A percentile compares a stretch with the other conserved stretches of the same genome.
phyloP scores from a whole-genome alignment of 495 filamentous ascomycete genomes.

The Haplographium delicatum region DNA sequence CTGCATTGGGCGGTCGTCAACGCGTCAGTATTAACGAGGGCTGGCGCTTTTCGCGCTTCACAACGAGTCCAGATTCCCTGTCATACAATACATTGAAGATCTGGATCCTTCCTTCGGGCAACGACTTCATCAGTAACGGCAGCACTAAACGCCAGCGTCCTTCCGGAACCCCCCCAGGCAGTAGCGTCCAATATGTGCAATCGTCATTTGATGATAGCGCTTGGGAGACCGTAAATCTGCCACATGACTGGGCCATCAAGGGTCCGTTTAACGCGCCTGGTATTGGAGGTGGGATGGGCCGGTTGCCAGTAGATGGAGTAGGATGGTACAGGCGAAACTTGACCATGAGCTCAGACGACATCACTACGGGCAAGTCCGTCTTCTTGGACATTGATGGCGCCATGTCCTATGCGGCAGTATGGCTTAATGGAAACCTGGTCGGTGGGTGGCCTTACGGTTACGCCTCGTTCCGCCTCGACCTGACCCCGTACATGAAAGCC shows the following conservation, averaged over 20 bases:
- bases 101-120: slow-evolving; percentile 37
- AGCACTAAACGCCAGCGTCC: slow-evolving; percentile 29
- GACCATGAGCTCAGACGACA: slow-evolving; percentile 24
- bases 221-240: slow-evolving; percentile 34
- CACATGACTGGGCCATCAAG: slow-evolving; percentile 48
- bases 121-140: slow-evolving; percentile 31
- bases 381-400: slow-evolving; percentile 45
- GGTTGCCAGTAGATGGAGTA: slow-evolving; percentile 45
- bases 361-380: slow-evolving; percentile 33
- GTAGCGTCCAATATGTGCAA: slow-evolving; percentile 29
- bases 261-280: slow-evolving; percentile 39
- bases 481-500: slow-evolving; percentile 36
- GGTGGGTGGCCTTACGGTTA: slow-evolving; percentile 49
- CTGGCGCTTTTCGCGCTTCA: slow-evolving; percentile 36
- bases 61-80: slow-evolving; percentile 32
- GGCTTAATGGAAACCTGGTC: slow-evolving; percentile 42
- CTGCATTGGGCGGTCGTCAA: slow-evolving; percentile 18
- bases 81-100: slow-evolving; percentile 32
- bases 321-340: slow-evolving; percentile 46
- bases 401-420: slow-evolving; percentile 43
- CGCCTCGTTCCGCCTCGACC: slow-evolving; percentile 41
- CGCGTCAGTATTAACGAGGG: slow-evolving; percentile 29
- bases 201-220: slow-evolving; percentile 32
- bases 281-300: slow-evolving; percentile 53
- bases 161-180: slow-evolving; percentile 25